Conservation (phyloP, 2,329 filamentous ascomycete genomes). For the Botryosphaeria dothidea region DNA sequence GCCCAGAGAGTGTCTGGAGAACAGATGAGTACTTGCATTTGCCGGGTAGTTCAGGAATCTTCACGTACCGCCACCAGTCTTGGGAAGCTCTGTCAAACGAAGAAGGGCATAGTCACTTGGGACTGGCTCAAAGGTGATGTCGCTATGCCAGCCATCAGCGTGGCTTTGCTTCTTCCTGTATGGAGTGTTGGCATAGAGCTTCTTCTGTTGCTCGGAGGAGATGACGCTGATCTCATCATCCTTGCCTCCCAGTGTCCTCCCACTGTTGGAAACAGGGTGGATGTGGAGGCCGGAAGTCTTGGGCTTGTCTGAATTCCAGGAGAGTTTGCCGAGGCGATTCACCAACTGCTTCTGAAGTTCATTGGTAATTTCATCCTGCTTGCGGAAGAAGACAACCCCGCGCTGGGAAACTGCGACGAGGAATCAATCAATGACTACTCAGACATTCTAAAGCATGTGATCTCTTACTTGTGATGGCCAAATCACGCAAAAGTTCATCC, state of each 20-base stretch:
- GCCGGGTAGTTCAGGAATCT: neutral
- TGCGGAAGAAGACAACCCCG: slow-evolving; percentile 57
- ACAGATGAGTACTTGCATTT: neutral
- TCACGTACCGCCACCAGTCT: slow-evolving; percentile 38
- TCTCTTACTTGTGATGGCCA: slow-evolving; percentile 49
- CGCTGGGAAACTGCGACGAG: slow-evolving; percentile 52
- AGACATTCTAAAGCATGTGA: neutral
- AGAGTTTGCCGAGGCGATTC: slow-evolving; percentile 57
- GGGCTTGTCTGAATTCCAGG: slow-evolving; percentile 52
- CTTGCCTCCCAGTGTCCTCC: slow-evolving; percentile 40
- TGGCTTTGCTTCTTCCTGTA: slow-evolving; percentile 52
- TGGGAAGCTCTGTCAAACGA: slow-evolving; percentile 36
- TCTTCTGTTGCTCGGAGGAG: slow-evolving; percentile 48
- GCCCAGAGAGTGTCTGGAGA: slow-evolving; percentile 44
- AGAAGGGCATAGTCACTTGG: slow-evolving; percentile 43
- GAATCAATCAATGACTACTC: neutral
- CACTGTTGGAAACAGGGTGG: slow-evolving; percentile 54
- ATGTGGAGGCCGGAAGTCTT: slow-evolving; percentile 59
- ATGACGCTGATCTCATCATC: slow-evolving; percentile 42
- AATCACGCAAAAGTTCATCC: slow-evolving; percentile 64
- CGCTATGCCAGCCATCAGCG: slow-evolving; percentile 55
- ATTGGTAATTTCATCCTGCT: slow-evolving; percentile 50
- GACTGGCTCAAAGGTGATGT: slow-evolving; percentile 43
- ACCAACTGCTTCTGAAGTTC: slow-evolving; percentile 55
- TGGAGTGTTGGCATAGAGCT: slow-evolving; percentile 36